phyloP scores from a whole-genome alignment of 2,329 filamentous ascomycete genomes.

The Neoscytalidium dimidiatum region DNA sequence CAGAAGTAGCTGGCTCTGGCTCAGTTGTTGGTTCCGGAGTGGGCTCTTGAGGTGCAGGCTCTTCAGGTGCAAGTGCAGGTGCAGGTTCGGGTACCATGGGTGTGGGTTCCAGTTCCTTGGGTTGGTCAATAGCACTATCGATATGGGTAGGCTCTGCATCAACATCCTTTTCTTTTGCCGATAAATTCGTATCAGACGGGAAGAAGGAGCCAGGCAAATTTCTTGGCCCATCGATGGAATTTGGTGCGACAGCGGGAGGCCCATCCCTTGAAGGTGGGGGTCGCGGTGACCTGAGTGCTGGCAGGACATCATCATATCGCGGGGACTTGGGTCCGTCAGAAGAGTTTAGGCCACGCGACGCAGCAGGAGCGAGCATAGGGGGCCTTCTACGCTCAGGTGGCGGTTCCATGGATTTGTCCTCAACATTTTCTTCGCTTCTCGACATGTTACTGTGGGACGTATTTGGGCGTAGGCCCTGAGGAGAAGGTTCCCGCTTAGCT shows the following conservation, averaged over 20 bases:
- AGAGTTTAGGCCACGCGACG: slow-evolving; percentile 21
- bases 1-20: slow-evolving; percentile 2
- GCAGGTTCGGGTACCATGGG: slow-evolving; percentile 6
- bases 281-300: slow-evolving; percentile 16
- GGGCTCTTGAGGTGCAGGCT: slow-evolving; percentile 9
- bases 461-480: slow-evolving; percentile 34
- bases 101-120: slow-evolving; percentile 16
- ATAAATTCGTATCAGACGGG: not conserved
- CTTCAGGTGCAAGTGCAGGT: not conserved
- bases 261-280: slow-evolving; percentile 15
- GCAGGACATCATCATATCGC: slow-evolving; percentile 13
- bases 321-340: slow-evolving; percentile 9
- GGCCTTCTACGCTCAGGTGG: slow-evolving; percentile 65
- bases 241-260: not conserved
- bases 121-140: not conserved
- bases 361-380: slow-evolving; percentile 59
- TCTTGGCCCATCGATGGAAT: not conserved
- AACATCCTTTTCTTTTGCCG: not conserved
- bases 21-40: slow-evolving; percentile 20
- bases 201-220: slow-evolving; percentile 19
- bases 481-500: slow-evolving; percentile 33
- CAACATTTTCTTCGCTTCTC: slow-evolving; percentile 32
- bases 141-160: not conserved
- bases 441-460: slow-evolving; percentile 38
- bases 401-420: slow-evolving; percentile 25